A percentile compares a stretch with the other conserved stretches of the same genome.
Conservation (phyloP, 352 stramenopile species). For the Phytophthora quininea region DNA sequence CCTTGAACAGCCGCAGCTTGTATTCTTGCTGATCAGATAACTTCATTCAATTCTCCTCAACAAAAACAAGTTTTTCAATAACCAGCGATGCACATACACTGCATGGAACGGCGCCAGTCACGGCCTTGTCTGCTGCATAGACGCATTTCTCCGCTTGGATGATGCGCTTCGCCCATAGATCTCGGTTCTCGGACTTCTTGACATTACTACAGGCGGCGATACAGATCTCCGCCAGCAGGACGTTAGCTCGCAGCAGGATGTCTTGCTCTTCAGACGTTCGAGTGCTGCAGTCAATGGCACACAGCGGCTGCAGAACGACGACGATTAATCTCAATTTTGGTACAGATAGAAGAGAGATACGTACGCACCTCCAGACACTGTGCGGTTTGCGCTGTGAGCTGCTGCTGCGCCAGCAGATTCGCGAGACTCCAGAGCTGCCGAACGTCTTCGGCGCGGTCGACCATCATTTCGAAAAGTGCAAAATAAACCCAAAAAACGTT, state of each 20-base stretch:
- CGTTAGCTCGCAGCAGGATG: conserved; percentile 39
- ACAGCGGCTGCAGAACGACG: conserved; percentile 34
- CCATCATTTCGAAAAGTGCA: conserved; percentile 16
- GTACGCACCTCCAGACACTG: conserved; percentile 56
- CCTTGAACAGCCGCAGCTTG: conserved; percentile 54
- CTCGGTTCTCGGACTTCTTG: conserved; percentile 45
- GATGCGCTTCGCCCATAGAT: conserved; percentile 61
- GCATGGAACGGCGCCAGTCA: conserved; percentile 23
- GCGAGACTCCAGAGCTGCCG: conserved; percentile 71
- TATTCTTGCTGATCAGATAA: conserved; percentile 36
- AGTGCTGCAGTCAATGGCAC: conserved; percentile 21
- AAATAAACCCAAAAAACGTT: neutral
- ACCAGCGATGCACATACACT: conserved; percentile 16
- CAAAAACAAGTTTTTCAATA: neutral
- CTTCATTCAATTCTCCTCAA: conserved; percentile 9
- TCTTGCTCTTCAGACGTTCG: conserved; percentile 26
- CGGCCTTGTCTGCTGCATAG: conserved; percentile 23
- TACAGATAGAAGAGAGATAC: no score
- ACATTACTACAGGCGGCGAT: conserved; percentile 46
- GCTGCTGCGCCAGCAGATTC: conserved; percentile 45
- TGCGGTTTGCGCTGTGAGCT: conserved; percentile 44
- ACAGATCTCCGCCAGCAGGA: conserved; percentile 69
- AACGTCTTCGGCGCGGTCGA: conserved; percentile 32
- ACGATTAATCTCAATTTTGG: no score
- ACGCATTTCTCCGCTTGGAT: conserved; percentile 55